Conservation (phyloP, 202 grass and related monocot species). For the Dendrocalamus latiflorus region DNA sequence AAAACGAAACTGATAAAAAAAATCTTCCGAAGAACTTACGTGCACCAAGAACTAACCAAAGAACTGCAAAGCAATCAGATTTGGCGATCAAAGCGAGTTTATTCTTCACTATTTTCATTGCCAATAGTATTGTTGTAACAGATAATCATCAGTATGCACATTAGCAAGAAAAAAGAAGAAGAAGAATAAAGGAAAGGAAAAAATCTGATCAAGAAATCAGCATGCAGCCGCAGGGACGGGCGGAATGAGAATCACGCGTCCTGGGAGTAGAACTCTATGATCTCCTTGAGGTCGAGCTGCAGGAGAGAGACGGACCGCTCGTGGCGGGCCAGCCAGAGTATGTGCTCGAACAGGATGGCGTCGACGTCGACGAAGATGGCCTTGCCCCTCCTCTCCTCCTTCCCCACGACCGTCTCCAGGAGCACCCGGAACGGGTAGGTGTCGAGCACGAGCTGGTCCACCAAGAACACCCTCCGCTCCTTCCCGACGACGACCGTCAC, state of each 20-base stretch:
- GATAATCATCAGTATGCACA: slow-evolving; percentile 29
- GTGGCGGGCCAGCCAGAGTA: no score
- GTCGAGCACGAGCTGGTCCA: slow-evolving; percentile 81
- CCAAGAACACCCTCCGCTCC: slow-evolving; percentile 76
- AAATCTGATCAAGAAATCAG: not conserved
- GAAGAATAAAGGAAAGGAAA: not conserved
- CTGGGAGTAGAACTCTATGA: slow-evolving; percentile 95
- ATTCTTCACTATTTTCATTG: not conserved
- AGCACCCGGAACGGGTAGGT: no score
- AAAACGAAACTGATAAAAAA: not conserved
- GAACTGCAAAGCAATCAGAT: not conserved
- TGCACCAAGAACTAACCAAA: not conserved
- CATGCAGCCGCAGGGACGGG: not conserved
- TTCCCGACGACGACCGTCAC: slow-evolving; percentile 92
- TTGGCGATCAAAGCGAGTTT: not conserved
- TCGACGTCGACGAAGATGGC: no score
- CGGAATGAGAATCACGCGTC: slow-evolving; percentile 47
- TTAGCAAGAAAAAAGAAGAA: slow-evolving; percentile 8
- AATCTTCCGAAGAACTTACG: not conserved
- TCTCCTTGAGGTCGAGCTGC: no score
- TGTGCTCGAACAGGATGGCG: no score
- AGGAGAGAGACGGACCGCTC: no score
- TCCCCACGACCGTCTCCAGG: no score
- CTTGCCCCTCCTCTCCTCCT: no score
- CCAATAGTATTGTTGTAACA: not conserved